Evolutionary conservation across 225 moss, liverwort and hornwort species (phyloP).

Genomic region (Pleurozium schreberi): DNA sequence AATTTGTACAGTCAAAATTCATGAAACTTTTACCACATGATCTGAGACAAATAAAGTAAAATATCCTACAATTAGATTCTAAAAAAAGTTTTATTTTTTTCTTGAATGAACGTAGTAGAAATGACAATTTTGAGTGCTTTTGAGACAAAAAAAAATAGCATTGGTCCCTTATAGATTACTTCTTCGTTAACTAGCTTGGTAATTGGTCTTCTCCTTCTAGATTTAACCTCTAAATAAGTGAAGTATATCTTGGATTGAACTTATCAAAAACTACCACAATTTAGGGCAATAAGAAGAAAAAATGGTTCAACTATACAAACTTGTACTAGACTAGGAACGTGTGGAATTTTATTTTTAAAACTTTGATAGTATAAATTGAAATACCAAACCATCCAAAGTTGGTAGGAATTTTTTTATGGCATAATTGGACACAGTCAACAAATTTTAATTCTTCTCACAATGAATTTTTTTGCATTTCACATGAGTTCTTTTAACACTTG

Average conservation of each 20-base stretch:
- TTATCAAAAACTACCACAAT: too few species aligned
- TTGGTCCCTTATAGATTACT: too few species aligned
- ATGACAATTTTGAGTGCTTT: too few species aligned
- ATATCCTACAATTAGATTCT: too few species aligned
- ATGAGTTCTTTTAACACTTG: neutral
- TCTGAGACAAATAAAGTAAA: too few species aligned
- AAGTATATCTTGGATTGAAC: neutral
- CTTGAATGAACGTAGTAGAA: too few species aligned
- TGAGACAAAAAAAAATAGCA: too few species aligned
- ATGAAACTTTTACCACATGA: too few species aligned
- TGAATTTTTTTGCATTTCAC: neutral
- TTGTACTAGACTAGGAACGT: rapidly evolving
- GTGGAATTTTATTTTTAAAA: neutral
- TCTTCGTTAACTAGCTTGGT: neutral
- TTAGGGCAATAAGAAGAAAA: too few species aligned
- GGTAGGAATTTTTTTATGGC: rapidly evolving
- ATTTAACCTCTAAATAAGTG: rapidly evolving
- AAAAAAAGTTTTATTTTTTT: too few species aligned
- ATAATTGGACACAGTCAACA: neutral
- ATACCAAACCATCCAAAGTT: neutral
- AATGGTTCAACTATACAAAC: neutral
- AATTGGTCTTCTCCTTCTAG: neutral
- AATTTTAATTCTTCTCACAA: rapidly evolving
- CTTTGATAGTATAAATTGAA: neutral
- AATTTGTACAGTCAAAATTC: too few species aligned